Base-by-base conservation (phyloP, 495 filamentous ascomycete species). In the Aspergillus conjunctus region DNA sequence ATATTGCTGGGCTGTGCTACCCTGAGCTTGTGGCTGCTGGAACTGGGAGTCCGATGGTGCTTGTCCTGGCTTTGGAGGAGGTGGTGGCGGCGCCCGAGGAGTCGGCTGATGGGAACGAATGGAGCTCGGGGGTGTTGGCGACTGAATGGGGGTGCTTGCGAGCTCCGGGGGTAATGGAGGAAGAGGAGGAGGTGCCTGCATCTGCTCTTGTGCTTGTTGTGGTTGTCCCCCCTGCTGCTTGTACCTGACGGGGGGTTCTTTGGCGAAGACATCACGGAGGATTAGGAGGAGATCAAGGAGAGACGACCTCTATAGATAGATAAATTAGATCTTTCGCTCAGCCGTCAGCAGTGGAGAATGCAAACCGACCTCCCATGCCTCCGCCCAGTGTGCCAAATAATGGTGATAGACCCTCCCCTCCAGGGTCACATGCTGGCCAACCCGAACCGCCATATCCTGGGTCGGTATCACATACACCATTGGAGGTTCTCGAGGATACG, bases 401-500 rank as follows among this genome's bases (percentile, higher is more conserved):
- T 94, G 95, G 76, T 98, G 94, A 70, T 97, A 98, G 66, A 97
- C 85, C 69, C 88, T 88, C 50, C 94, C 94, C 66, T 97, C 92
- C n/a, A 89, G 85, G 65, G 93, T 92, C 54, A 98, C 92, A 77
- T 98, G 91, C 66, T 98, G 94, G 2, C 95, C 94, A 7, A 92
- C 88, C 22, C 93, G 83, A 22, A 98, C 87, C 54, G 89, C 76
- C 92, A 98, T 97, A 67, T 88, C 91, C 62, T 89, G 87, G 2
- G 90, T 88, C 20, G 95, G 92, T 9, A 86, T 92, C 44, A 97
- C 91, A 73, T 96, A 98, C 54, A 85, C 85, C 15, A 97, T 81
- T 0, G 94, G 94, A 7, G 91, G 79, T 66, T 96, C 89, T 37
- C 83, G 83, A 33, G 94, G 95, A 68, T 98, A 98, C 31, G 86